Percentiles rank a stretch among this genome's conserved stretches.
phyloP scores from a whole-genome alignment of 1,284 basidiomycete genomes.

The Gomphus bonarii region DNA sequence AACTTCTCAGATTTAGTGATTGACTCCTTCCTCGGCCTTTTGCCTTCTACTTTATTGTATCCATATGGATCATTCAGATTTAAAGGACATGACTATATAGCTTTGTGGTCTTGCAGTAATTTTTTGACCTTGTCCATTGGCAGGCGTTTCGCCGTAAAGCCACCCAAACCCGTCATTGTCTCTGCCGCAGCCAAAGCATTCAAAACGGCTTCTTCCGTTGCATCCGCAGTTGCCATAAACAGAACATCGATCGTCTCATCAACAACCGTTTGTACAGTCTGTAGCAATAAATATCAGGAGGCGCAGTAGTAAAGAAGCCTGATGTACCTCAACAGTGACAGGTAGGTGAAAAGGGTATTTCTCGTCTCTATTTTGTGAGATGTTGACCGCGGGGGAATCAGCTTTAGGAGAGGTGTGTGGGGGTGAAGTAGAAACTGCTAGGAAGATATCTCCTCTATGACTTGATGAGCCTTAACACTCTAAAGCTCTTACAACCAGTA shows the following conservation, averaged over 20 bases:
- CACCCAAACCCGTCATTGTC: conserved; percentile 10
- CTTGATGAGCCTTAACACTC: background rate
- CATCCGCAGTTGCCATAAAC: conserved; percentile 15
- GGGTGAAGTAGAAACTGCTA: conserved; percentile 15
- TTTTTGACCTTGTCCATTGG: conserved; percentile 9
- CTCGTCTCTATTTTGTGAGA: background rate
- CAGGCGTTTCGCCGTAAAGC: conserved; percentile 3
- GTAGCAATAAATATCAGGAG: conserved; percentile 10
- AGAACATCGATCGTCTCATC: conserved; percentile 14
- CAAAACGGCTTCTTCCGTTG: conserved; percentile 16
- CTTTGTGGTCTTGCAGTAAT: conserved; percentile 7
- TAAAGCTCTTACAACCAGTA: background rate
- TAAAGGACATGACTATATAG: background rate
- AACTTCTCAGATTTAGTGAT: conserved; percentile 2
- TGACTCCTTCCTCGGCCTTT: background rate
- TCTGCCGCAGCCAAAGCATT: conserved; percentile 11
- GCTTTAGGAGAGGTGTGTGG: background rate
- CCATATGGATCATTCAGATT: background rate
- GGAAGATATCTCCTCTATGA: conserved; percentile 16
- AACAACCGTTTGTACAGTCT: conserved; percentile 12
- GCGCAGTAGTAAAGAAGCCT: background rate
- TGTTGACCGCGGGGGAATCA: background rate
- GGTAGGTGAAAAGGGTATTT: background rate
- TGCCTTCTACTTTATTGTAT: background rate
- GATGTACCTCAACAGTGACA: background rate